A percentile compares a stretch with the other conserved stretches of the same genome.
These are phyloP conservation scores for Apiospora kogelbergensis DNA, from an alignment of 2,329 filamentous ascomycete species.

Conservation along the genomic window DNA sequence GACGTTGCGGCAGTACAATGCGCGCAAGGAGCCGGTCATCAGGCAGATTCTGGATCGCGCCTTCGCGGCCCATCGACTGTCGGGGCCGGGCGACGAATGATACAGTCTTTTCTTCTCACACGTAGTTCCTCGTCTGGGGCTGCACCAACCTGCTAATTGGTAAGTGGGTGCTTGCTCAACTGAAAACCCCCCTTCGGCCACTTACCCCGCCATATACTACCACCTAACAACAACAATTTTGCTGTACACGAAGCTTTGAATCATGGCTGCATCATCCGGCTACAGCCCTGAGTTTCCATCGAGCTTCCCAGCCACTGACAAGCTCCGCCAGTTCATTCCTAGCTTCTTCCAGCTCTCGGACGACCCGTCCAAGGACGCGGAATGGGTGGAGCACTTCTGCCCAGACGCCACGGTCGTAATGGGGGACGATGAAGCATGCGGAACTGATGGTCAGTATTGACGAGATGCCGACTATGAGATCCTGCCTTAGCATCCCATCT, in stretches of 20 bases:
- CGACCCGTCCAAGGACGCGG: background rate
- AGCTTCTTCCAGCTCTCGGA: background rate
- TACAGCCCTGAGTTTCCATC: background rate
- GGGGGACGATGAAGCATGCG: background rate
- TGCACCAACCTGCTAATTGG: too few relatives aligned
- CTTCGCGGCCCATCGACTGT: constrained; percentile 20
- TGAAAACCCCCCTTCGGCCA: too few relatives aligned
- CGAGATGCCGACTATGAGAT: too few relatives aligned
- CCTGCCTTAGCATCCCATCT: too few relatives aligned
- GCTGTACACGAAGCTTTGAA: too few relatives aligned
- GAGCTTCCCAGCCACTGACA: background rate
- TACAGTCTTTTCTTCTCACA: background rate
- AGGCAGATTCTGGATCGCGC: constrained; percentile 37
- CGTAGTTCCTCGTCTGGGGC: background rate
- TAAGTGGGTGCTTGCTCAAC: too few relatives aligned
- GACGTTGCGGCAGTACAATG: constrained; percentile 38
- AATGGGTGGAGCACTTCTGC: background rate
- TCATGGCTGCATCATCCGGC: background rate
- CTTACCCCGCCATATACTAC: too few relatives aligned
- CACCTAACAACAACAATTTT: too few relatives aligned
- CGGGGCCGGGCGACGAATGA: background rate
- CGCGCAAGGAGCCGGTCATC: constrained; percentile 40
- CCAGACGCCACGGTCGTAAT: background rate
- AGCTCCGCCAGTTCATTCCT: background rate
- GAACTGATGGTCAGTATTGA: background rate